A percentile compares a stretch with the other conserved stretches of the same genome.
These are phyloP conservation scores for Acidomyces sp. DNA, from an alignment of 495 filamentous ascomycete species.

Conservation along the genomic window DNA sequence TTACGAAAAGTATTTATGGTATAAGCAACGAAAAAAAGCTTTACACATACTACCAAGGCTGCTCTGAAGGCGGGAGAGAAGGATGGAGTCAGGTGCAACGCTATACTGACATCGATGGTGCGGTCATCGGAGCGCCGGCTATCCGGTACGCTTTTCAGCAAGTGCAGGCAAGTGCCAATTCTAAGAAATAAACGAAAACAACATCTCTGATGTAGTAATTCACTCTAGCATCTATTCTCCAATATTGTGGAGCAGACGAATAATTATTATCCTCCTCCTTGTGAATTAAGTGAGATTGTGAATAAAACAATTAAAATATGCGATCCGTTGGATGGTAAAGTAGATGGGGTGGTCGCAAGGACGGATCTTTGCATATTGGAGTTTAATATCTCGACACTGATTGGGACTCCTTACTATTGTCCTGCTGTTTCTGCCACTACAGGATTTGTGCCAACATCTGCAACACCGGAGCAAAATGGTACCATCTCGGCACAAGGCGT, in stretches of 20 bases:
- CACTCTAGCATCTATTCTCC: background rate
- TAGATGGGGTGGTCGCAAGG: slow-evolving; percentile 40
- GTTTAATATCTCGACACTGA: background rate
- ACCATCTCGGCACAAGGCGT: background rate
- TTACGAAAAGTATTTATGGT: slow-evolving; percentile 29
- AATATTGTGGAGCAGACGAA: slow-evolving; percentile 27
- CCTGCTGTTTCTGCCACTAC: too few relatives aligned
- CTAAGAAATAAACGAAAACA: too few relatives aligned
- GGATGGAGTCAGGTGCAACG: slow-evolving; percentile 42
- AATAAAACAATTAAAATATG: slow-evolving; percentile 40
- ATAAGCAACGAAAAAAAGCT: slow-evolving; percentile 27
- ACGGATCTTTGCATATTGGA: slow-evolving; percentile 13
- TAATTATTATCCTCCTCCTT: slow-evolving; percentile 39
- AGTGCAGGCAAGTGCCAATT: too few relatives aligned
- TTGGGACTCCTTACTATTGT: too few relatives aligned
- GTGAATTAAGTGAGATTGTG: slow-evolving; percentile 39
- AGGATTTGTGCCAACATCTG: too few relatives aligned
- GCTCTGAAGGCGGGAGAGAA: slow-evolving; percentile 41
- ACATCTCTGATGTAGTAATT: too few relatives aligned
- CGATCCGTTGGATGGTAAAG: slow-evolving; percentile 39
- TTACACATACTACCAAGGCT: slow-evolving; percentile 42
- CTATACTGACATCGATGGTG: slow-evolving; percentile 39
- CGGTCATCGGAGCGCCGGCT: slow-evolving; percentile 38
- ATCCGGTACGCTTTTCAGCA: slow-evolving; percentile 40
- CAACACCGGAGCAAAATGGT: background rate